Percentiles rank a stretch among this genome's conserved stretches.
These are phyloP conservation scores for Candida endomychidarum DNA, from an alignment of 805 yeast species.

Conservation along the genomic window DNA sequence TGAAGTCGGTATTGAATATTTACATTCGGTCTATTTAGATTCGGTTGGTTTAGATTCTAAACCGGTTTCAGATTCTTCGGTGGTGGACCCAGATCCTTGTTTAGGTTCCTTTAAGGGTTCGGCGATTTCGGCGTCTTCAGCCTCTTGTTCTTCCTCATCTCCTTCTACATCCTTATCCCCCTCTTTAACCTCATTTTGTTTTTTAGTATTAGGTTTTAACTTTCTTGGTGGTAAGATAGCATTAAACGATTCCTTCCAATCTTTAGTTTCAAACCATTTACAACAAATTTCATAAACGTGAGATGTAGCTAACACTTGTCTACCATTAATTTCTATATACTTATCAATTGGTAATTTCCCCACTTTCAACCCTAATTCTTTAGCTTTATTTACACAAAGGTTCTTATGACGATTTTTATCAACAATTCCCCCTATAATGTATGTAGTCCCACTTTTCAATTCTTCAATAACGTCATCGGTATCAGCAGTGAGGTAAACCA, in stretches of 20 bases:
- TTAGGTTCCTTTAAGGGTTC: neutral
- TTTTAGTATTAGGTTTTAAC: too few relatives aligned
- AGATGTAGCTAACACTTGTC: conserved; percentile 88
- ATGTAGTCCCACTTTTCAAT: conserved; percentile 68
- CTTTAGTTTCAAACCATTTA: conserved; percentile 71
- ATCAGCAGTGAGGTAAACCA: conserved; percentile 82
- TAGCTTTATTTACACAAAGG: conserved; percentile 80
- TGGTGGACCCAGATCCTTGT: too few relatives aligned
- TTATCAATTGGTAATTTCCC: conserved; percentile 86
- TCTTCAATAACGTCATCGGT: conserved; percentile 67
- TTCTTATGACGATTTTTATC: conserved; percentile 89
- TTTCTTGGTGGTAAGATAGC: conserved; percentile 85
- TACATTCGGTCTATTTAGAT: too few relatives aligned
- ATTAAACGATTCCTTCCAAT: conserved; percentile 88
- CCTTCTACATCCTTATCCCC: conserved; percentile 1
- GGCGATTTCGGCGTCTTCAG: conserved; percentile 3
- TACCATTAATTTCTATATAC: conserved; percentile 76
- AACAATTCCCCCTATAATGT: conserved; percentile 93
- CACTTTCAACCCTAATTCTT: conserved; percentile 64
- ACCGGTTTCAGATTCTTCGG: too few relatives aligned
- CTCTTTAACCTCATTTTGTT: neutral
- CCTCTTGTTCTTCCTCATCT: neutral
- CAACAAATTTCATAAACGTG: conserved; percentile 90
- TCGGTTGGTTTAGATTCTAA: too few relatives aligned
- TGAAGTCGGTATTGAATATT: too few relatives aligned